These are phyloP conservation scores for Mycena galericulata DNA, from an alignment of 768 basidiomycete species.

Conservation along the genomic window DNA sequence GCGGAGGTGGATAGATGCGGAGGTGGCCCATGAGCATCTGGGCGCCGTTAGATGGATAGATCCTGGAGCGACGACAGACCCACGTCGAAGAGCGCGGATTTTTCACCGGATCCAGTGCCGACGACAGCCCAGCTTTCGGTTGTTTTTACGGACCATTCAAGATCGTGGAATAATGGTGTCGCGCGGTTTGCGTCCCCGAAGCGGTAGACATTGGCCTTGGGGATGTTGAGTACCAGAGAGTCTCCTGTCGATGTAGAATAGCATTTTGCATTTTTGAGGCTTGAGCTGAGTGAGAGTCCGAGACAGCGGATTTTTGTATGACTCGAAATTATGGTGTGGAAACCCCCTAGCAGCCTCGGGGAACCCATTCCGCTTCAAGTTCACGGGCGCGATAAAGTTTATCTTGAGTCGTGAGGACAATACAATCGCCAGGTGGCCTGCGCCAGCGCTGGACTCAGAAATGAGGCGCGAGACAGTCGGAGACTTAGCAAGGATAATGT, in stretches of 20 bases:
- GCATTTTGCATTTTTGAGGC: neutral
- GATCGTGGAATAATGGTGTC: slow-evolving; percentile 61
- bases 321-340: too few relatives aligned
- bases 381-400: too few relatives aligned
- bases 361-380: too few relatives aligned
- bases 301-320: too few relatives aligned
- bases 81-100: slow-evolving; percentile 75
- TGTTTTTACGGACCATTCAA: slow-evolving; percentile 71
- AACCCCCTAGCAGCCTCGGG: too few relatives aligned
- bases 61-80: slow-evolving; percentile 25
- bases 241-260: neutral
- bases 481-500: too few relatives aligned
- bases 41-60: neutral
- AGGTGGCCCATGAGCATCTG: slow-evolving; percentile 80
- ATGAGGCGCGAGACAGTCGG: too few relatives aligned
- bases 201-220: slow-evolving; percentile 64
- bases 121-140: slow-evolving; percentile 84
- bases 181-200: slow-evolving; percentile 67
- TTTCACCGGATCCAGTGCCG: slow-evolving; percentile 72
- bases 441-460: too few relatives aligned
- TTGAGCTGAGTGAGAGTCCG: too few relatives aligned
- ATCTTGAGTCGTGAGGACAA: too few relatives aligned
- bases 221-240: slow-evolving; percentile 40
- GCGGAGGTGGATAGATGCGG: slow-evolving; percentile 72
- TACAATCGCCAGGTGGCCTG: too few relatives aligned